Evolutionary conservation across 129 eudicot genomes (phyloP), one percentile per base, ranked within the genome.

Genomic region (sunflower (Helianthus annuus)): DNA sequence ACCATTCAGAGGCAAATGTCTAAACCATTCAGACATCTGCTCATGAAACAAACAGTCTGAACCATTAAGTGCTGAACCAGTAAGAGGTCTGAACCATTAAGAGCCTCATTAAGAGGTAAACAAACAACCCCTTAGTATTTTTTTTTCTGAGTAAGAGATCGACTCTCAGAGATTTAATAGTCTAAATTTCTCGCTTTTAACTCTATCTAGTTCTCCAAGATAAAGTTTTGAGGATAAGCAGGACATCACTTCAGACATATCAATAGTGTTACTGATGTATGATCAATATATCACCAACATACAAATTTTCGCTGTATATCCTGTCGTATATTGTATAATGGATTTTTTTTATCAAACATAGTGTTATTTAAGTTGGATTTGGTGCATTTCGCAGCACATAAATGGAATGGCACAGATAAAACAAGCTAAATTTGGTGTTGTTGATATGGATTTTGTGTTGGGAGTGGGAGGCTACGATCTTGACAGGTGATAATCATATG

Each of bases 391-490:
- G 9, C 87, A 93, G 98, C 92, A 80, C 78, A 89, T 93, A 78
- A 93, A 93, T 72, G 97, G 84, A 64, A 85, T 93, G 88, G 98
- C 98, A 68, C 92, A 76, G 72, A 84, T 93, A 76, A 85, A 87
- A 83, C 80, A 52, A 48, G 98, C 98, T 48, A 87, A 85, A 70
- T 81, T 78, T 59, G 96, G 98, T 17, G 69, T 29, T 57, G 97
- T 93, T 38, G 97, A 93, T 73, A 85, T 90, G 91, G 96, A 90
- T 81, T 90, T 93, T 71, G 98, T 93, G 66, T 80, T 93, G 72
- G 98, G 98, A 79, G 85, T 93, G 29, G 98, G 98, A 68, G 98
- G 98, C 66, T 93, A 93, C 67, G 98, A 93, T 84, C 96, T 93
- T 75, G 98, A 93, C 82, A 93, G 98, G 98, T 93, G 74, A 57